Evolutionary conservation across 2,329 filamentous ascomycete species (phyloP).

Genomic region (Rhynchosporium agropyri): DNA sequence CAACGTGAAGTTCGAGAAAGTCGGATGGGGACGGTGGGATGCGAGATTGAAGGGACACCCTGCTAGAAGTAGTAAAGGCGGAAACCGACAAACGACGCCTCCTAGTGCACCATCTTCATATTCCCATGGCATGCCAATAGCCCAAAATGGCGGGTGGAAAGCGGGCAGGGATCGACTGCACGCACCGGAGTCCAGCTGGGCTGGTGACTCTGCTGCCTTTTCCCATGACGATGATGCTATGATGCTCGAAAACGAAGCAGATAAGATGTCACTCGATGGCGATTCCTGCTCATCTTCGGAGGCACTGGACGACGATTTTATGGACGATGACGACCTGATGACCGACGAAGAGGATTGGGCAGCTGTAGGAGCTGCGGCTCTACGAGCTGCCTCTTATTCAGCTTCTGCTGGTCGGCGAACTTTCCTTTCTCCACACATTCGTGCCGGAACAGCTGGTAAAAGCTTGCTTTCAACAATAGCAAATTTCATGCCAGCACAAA

Average conservation of each 20-base stretch:
- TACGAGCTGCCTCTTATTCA: constrained; percentile 69
- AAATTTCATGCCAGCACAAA: constrained; percentile 40
- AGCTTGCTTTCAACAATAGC: constrained; percentile 38
- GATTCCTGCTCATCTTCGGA: constrained; percentile 79
- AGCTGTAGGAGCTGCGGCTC: constrained; percentile 80
- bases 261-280: constrained; percentile 90
- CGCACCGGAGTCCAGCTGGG: constrained; percentile 61
- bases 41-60: constrained; percentile 73
- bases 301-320: constrained; percentile 64
- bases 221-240: constrained; percentile 70
- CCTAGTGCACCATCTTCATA: constrained; percentile 49
- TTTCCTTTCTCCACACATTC: constrained; percentile 53
- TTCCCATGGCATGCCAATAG: constrained; percentile 59
- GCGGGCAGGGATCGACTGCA: constrained; percentile 53
- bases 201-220: constrained; percentile 73
- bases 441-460: constrained; percentile 47
- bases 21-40: constrained; percentile 97
- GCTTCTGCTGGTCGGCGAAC: constrained; percentile 56
- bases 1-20: constrained; percentile 87
- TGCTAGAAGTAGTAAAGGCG: constrained; percentile 45
- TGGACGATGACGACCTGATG: constrained; percentile 80
- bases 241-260: constrained; percentile 82
- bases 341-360: constrained; percentile 98
- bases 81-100: constrained; percentile 47
- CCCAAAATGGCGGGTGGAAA: constrained; percentile 48